phyloP scores from a whole-genome alignment of 768 basidiomycete species.

The Paxillus rubicundulus region DNA sequence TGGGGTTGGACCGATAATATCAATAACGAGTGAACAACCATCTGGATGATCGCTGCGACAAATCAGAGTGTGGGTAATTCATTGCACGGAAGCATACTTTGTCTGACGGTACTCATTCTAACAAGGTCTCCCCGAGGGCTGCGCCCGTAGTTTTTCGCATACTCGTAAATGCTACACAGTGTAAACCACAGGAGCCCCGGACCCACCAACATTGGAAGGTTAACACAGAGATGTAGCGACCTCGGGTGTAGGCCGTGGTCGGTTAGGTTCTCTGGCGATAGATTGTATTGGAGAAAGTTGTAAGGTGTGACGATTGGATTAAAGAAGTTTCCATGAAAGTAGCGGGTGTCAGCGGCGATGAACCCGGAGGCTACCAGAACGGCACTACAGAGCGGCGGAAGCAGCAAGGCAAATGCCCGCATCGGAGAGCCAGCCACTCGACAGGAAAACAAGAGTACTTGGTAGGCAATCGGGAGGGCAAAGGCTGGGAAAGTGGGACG shows the following conservation, averaged over 20 bases:
- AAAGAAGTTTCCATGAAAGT: constrained; percentile 28
- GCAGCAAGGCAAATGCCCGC: constrained; percentile 7
- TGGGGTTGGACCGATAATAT: constrained; percentile 37
- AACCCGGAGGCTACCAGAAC: constrained; percentile 11
- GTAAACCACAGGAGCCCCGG: constrained; percentile 30
- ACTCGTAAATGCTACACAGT: constrained; percentile 10
- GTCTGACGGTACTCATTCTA: constrained; percentile 12
- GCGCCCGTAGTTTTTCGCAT: not conserved
- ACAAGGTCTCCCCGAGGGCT: constrained; percentile 8
- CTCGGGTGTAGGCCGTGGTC: constrained; percentile 40
- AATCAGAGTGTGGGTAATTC: not conserved
- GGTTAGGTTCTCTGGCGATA: constrained; percentile 35
- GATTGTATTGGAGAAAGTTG: constrained; percentile 39
- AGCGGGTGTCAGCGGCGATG: constrained; percentile 31
- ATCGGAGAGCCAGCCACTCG: constrained; percentile 9
- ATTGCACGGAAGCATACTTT: constrained; percentile 9
- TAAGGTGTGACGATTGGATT: constrained; percentile 32
- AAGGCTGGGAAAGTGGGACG: constrained; percentile 38
- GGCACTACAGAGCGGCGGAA: constrained; percentile 24
- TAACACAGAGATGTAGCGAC: constrained; percentile 40
- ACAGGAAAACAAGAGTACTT: constrained; percentile 18
- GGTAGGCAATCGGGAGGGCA: constrained; percentile 29
- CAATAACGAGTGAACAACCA: constrained; percentile 28
- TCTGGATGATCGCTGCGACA: constrained; percentile 28
- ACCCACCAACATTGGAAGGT: constrained; percentile 39